A percentile compares a stretch with the other conserved stretches of the same genome.
These are phyloP conservation scores for Primulina eburnea DNA, from an alignment of 257 asterid genomes.

Conservation along the genomic window DNA sequence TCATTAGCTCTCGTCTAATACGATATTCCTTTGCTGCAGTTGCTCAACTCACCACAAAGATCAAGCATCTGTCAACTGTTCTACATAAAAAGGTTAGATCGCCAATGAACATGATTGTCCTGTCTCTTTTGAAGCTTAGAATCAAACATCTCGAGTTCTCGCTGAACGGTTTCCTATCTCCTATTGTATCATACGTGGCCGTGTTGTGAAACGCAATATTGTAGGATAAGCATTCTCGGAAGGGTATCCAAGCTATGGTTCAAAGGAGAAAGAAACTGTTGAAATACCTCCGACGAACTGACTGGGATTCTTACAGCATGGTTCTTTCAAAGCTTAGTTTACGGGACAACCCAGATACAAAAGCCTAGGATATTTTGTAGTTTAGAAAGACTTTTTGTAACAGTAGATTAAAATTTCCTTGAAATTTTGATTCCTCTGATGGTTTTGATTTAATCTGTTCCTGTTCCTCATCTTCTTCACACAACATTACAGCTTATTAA, in stretches of 20 bases:
- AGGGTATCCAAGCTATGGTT: conserved; percentile 77
- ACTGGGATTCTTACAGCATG: conserved; percentile 76
- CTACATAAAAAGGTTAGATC: conserved; percentile 65
- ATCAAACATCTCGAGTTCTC: not conserved
- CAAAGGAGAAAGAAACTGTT: conserved; percentile 68
- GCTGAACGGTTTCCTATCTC: not conserved
- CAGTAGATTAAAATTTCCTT: too few species aligned
- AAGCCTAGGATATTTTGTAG: conserved; percentile 31
- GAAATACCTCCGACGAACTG: conserved; percentile 75
- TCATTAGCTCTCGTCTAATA: not conserved
- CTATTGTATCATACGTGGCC: too few species aligned
- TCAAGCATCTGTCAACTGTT: conserved; percentile 58
- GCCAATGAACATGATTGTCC: not conserved
- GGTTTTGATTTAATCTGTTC: too few species aligned
- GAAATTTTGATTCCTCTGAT: too few species aligned
- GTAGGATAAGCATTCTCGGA: conserved; percentile 86
- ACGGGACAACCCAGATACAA: conserved; percentile 61
- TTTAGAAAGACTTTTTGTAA: too few species aligned
- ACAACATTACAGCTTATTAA: too few species aligned
- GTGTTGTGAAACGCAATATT: conserved; percentile 14
- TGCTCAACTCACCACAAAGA: conserved; percentile 88
- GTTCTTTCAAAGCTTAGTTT: conserved; percentile 75
- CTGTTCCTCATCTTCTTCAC: too few species aligned
- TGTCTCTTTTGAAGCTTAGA: not conserved
- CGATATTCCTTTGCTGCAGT: conserved; percentile 39